phyloP scores from a whole-genome alignment of 202 grass and related monocot genomes.

The Saccharum hybrid region DNA sequence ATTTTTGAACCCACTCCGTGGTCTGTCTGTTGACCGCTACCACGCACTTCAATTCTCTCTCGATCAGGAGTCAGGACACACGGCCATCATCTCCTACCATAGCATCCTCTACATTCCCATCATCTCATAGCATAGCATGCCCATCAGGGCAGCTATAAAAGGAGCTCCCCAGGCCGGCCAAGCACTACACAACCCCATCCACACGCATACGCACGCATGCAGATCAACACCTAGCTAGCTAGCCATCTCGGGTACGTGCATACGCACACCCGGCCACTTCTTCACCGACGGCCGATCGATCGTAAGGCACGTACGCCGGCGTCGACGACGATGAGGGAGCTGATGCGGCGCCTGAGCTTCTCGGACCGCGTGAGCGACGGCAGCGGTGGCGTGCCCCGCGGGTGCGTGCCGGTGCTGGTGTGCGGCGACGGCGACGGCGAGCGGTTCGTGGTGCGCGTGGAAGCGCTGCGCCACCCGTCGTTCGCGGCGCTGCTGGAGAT shows the following conservation, averaged over 20 bases:
- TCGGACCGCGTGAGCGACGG: slow-evolving; percentile 44
- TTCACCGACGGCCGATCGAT: neutral
- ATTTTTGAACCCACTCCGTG: slow-evolving; percentile 23
- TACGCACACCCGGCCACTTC: no score
- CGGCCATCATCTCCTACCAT: no score
- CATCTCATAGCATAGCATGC: neutral
- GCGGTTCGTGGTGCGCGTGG: slow-evolving; percentile 59
- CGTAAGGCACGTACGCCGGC: neutral
- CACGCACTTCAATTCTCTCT: neutral
- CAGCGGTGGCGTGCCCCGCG: slow-evolving; percentile 45
- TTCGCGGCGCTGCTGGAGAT: slow-evolving; percentile 52
- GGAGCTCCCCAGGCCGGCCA: neutral
- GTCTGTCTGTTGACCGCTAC: slow-evolving; percentile 1
- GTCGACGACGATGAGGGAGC: slow-evolving; percentile 40
- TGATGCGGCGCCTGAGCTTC: slow-evolving; percentile 61
- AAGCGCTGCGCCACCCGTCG: slow-evolving; percentile 59
- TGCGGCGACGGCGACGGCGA: slow-evolving; percentile 21
- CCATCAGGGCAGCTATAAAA: neutral
- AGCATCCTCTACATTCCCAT: neutral
- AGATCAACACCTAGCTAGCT: neutral
- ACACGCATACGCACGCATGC: slow-evolving; percentile 10
- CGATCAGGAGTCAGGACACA: neutral
- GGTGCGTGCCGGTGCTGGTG: slow-evolving; percentile 66
- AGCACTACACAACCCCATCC: neutral
- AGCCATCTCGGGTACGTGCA: neutral